Conservation (phyloP, 2,329 filamentous ascomycete genomes). For the Myriosclerotinia curreyana region DNA sequence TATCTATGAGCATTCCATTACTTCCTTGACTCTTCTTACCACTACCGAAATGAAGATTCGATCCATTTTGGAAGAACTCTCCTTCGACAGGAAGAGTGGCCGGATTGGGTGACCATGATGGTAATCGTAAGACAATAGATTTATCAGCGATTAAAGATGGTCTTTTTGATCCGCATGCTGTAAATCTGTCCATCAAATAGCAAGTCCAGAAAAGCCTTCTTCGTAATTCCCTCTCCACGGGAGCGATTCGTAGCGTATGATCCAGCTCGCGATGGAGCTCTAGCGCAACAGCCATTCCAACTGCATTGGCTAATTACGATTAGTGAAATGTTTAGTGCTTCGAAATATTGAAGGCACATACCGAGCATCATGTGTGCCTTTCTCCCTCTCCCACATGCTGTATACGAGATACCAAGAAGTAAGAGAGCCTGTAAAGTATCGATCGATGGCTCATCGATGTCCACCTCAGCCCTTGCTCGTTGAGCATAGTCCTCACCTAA, state of each 20-base stretch:
- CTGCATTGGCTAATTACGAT: slow-evolving; percentile 59
- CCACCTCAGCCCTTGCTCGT: slow-evolving; percentile 66
- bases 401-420: slow-evolving; percentile 71
- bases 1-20: slow-evolving; percentile 79
- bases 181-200: slow-evolving; percentile 82
- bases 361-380: slow-evolving; percentile 84
- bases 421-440: slow-evolving; percentile 74
- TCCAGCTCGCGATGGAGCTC: slow-evolving; percentile 78
- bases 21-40: slow-evolving; percentile 72
- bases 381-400: slow-evolving; percentile 74
- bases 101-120: slow-evolving; percentile 66
- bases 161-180: slow-evolving; percentile 75
- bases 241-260: slow-evolving; percentile 56
- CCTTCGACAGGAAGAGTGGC: slow-evolving; percentile 65
- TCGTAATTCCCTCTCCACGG: slow-evolving; percentile 70
- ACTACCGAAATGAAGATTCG: slow-evolving; percentile 67
- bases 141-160: slow-evolving; percentile 78
- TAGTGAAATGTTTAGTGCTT: slow-evolving; percentile 34
- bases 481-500: slow-evolving; percentile 70
- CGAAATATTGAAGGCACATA: slow-evolving; percentile 43
- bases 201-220: slow-evolving; percentile 86
- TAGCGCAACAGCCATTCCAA: slow-evolving; percentile 79
- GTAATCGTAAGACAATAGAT: slow-evolving; percentile 70
- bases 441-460: slow-evolving; percentile 77
- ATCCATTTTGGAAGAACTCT: slow-evolving; percentile 75